A percentile compares a stretch with the other conserved stretches of the same genome.
phyloP scores from a whole-genome alignment of 805 yeast genomes.

The Candida tammaniensis region DNA sequence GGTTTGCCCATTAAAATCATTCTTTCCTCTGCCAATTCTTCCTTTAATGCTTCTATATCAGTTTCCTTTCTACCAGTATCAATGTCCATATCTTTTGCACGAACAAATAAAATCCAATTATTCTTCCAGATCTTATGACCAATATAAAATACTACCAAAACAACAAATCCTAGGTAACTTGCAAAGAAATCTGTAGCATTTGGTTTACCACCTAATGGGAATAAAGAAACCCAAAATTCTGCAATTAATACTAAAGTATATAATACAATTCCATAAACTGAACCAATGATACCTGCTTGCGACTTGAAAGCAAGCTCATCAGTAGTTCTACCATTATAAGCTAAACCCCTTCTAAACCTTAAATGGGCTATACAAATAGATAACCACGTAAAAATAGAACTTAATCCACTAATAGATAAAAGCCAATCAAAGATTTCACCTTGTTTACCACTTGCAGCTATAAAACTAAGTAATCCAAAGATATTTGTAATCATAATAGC shows the following conservation, averaged over 20 bases:
- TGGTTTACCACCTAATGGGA: slow-evolving; percentile 36
- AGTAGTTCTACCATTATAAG: slow-evolving; percentile 30
- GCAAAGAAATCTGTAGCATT: slow-evolving; percentile 34
- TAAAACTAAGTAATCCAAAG: slow-evolving; percentile 58
- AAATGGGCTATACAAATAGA: slow-evolving; percentile 39
- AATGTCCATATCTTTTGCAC: slow-evolving; percentile 36
- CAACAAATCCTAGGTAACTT: slow-evolving; percentile 36
- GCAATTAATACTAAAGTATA: slow-evolving; percentile 38
- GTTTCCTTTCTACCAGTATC: slow-evolving; percentile 44
- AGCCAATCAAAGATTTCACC: slow-evolving; percentile 38
- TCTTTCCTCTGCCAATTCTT: slow-evolving; percentile 33
- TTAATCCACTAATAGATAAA: slow-evolving; percentile 39
- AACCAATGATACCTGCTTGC: slow-evolving; percentile 37
- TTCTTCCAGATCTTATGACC: slow-evolving; percentile 39
- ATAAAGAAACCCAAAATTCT: slow-evolving; percentile 42
- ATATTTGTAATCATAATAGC: slow-evolving; percentile 56
- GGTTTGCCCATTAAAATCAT: slow-evolving; percentile 31
- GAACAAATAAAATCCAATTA: slow-evolving; percentile 35
- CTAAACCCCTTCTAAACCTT: slow-evolving; percentile 38
- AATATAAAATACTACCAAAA: slow-evolving; percentile 34
- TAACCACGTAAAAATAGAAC: slow-evolving; percentile 41
- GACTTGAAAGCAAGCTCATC: slow-evolving; percentile 35
- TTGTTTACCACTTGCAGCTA: slow-evolving; percentile 43
- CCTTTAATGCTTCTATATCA: slow-evolving; percentile 37
- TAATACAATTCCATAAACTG: slow-evolving; percentile 29